phyloP scores from a whole-genome alignment of 2,329 filamentous ascomycete species.

The Pseudogymnoascus sp. region DNA sequence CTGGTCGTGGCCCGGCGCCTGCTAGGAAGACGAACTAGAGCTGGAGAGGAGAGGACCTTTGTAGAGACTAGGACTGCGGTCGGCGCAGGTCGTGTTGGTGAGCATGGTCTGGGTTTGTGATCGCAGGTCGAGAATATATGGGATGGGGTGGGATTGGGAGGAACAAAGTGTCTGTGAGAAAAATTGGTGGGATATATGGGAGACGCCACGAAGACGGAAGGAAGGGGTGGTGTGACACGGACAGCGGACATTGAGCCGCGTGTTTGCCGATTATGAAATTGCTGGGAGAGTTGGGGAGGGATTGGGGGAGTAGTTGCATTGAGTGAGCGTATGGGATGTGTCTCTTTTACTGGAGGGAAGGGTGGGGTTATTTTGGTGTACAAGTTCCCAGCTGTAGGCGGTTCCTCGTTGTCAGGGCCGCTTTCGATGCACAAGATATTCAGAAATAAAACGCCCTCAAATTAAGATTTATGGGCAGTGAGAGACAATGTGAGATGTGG shows the following conservation, averaged over 20 bases:
- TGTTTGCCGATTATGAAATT: neutral
- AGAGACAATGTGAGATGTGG: neutral
- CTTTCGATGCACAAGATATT: neutral
- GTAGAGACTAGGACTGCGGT: constrained; percentile 5
- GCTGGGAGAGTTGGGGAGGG: neutral
- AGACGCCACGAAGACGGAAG: neutral
- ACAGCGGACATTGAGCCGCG: constrained; percentile 1
- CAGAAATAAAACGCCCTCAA: neutral
- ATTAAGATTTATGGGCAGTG: neutral
- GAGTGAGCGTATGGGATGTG: neutral
- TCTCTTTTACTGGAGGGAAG: neutral
- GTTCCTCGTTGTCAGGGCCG: neutral
- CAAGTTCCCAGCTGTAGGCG: neutral
- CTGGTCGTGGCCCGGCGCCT: constrained; percentile 37
- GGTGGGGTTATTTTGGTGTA: constrained; percentile 1
- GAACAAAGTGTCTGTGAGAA: constrained; percentile 3
- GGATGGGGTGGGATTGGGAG: neutral
- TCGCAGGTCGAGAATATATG: neutral
- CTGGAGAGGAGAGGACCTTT: neutral
- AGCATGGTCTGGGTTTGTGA: neutral
- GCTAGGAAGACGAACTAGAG: constrained; percentile 57
- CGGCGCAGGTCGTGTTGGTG: constrained; percentile 4
- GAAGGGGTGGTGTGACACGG: neutral
- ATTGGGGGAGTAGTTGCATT: neutral
- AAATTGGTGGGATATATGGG: neutral